Evolutionary conservation across 768 basidiomycete genomes (phyloP), one percentile per base, ranked within the genome.

Genomic region (Leucosporidium creatinivorum): DNA sequence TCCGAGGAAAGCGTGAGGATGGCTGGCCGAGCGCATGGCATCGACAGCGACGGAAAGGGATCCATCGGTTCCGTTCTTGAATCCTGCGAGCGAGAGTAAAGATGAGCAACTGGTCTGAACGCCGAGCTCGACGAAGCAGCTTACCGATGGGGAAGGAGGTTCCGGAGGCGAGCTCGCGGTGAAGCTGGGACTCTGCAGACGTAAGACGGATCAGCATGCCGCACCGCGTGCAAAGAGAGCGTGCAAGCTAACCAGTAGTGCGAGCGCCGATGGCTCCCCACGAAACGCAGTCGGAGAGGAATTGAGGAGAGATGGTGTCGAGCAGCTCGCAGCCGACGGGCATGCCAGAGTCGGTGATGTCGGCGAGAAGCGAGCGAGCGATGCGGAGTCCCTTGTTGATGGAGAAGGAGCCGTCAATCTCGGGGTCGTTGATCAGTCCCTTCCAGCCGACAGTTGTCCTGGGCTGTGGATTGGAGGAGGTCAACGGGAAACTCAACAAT

Each of bases 31-130:
- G 68, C 87, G 85, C 93, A 98, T 97, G 21, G 94, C 96, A 78
- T 99, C 96, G 64, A 98, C 89, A 4, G 94, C 94, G 47, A 98
- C 91, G 0, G 84, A 80, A 58, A 97, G 87, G 69, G 78, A 76
- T 63, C 96, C 96, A 78, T 98, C 94, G 4, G 96, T 99, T 62
- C 96, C 94, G 77, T 99, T 99, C 80, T 99, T 99, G 86, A 99
- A 99, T 13, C 92, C 91, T 72, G 67, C 47, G 55, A 39, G 44
- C n/a, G 65, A 55, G 36, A 44, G 47, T n/a, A 39, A 63, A 54
- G 36, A 0, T 44, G 39, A 54, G 48, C 26, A 33, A 23, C 33
- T 33, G n/a, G 55, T 28, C 31, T 8, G 51, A 52, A 13, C 39
- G 12, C 10, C 39, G 15, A 44, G 15, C 39, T 44, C 39, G 39